phyloP scores from a whole-genome alignment of 345 rosid genomes.

The Salix suchowensis region DNA sequence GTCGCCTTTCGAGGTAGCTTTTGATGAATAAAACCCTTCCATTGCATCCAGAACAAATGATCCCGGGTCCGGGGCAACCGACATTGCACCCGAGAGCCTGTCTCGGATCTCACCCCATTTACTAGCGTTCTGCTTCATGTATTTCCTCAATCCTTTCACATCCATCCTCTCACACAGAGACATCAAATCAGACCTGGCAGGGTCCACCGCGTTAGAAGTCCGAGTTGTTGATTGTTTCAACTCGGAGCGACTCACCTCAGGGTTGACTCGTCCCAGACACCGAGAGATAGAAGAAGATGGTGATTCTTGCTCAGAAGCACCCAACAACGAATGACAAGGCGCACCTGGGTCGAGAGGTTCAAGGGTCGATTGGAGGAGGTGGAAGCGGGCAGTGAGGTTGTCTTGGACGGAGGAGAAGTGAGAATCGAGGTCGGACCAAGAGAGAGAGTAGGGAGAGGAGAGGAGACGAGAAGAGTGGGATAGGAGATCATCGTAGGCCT shows the following conservation, averaged over 20 bases:
- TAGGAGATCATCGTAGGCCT: conserved; percentile 67
- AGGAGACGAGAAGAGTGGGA: conserved; percentile 30
- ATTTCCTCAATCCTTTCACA: conserved; percentile 50
- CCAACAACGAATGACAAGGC: background rate
- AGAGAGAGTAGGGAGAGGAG: conserved; percentile 38
- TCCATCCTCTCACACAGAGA: conserved; percentile 56
- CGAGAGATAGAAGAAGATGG: conserved; percentile 8
- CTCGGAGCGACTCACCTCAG: too few relatives aligned
- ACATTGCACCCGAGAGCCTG: conserved; percentile 42
- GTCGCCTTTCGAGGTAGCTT: conserved; percentile 3
- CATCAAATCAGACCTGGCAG: conserved; percentile 11
- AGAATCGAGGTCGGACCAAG: conserved; percentile 71
- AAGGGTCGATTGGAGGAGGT: conserved; percentile 32
- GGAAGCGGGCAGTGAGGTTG: conserved; percentile 42
- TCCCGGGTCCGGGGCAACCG: conserved; percentile 42
- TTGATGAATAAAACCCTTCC: conserved; percentile 35
- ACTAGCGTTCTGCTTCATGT: conserved; percentile 29
- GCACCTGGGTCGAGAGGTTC: background rate
- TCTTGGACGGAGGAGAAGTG: conserved; percentile 52
- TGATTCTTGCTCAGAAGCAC: background rate
- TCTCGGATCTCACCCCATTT: conserved; percentile 33
- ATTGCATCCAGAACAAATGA: conserved; percentile 59
- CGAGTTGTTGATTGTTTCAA: too few relatives aligned
- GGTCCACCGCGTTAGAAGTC: background rate
- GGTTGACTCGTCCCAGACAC: background rate